Base-by-base conservation (phyloP, 179 eudicot genomes). In the Nepenthes alata region DNA sequence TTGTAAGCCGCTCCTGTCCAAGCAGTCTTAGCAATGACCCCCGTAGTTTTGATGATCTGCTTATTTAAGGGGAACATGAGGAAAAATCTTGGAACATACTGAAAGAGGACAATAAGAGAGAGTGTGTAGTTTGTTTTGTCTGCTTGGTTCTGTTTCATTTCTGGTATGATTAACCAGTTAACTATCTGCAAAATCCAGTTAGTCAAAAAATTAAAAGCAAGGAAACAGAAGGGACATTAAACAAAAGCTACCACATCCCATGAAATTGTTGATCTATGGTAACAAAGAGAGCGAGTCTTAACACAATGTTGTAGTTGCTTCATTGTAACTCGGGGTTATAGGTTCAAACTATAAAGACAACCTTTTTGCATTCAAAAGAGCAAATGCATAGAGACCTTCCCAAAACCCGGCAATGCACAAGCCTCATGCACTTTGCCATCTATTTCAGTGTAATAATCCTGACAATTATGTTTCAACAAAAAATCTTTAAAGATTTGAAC, bases 1-100 rank as follows among this genome's bases (percentile, higher is more conserved):
- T 83, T 83, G 55, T 81, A 81, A 1, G 81, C 88, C 10, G 83
- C 83, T 11, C 88, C 88, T 0, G 85, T 79, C 88, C 85, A 83
- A 7, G 88, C 85, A 9, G 81, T 83, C 65, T 83, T 77, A 2
- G 83, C 78, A n/a, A 83, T 73, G 12, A 81, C 81, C 6, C 85
- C 88, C 0, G 85, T 78, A 11, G 83, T 75, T 70, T 75, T 76
- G n/a, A 80, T 76, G 35, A 83, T 83, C 60, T 77, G 68, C 50
- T 74, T 73, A 47, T 79, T 80, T 25, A 83, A 63, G 4, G 87
- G 87, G 61, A 83, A 77, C 54, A 83, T 77, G 8, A 83, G 72
- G 47, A 77, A 83, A 48, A 80, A 74, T 57, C 87, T 67, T 0
- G 85, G 87, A 35, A 83, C 75, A 37, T 77, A 83, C 58, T 83